Base-by-base conservation (phyloP, 2,329 filamentous ascomycete species). In the Aspergillus puulaauensis region DNA sequence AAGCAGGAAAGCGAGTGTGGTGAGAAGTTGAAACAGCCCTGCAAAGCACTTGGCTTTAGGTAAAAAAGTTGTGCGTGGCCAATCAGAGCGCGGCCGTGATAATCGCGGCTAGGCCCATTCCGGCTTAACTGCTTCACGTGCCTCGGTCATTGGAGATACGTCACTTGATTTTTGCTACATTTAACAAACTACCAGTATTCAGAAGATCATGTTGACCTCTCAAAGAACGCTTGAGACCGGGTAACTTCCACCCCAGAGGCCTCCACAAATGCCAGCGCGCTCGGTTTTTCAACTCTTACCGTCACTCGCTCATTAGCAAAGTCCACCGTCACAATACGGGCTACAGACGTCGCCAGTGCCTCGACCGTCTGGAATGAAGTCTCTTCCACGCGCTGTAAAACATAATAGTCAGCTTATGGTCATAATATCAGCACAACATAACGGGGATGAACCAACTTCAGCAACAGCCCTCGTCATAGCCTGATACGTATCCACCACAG, bases 331-430 rank as follows among this genome's bases (percentile, higher is more conserved):
- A 74, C 76, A 54, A 77, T 78, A 49, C 73, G 74, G 31, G 79
- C 79, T 31, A 82, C 70, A 23, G 75, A 76, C 2, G 79, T 80
- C 31, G 79, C 80, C 52, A 82, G 67, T 5, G 80, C 77, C 66
- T 83, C 80, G 15, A 83, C 75, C 0, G 79, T 82, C 64, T 79
- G 74, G 65, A 80, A 83, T 2, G 74, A 69, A 5, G 79, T 80
- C 11, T 67, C 70, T 58, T 82, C 79, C 31, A 82, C 77, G 56
- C 68, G 69, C 75, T 79, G 61, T 60, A 62, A 15, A 24, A 19
- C 3, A 40, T 27, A 23, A 14, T 3, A 2, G 53, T 52, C 44
- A 52, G 57, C 67, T 54, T 66, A 61, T 41, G 55, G 33, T 44
- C 27, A 37, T 4, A 24, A 58, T 40, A 43, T n/a, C 33, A 45